Evolutionary conservation across 225 moss, liverwort and hornwort species (phyloP).

Genomic region (Anthoceros angustus): DNA sequence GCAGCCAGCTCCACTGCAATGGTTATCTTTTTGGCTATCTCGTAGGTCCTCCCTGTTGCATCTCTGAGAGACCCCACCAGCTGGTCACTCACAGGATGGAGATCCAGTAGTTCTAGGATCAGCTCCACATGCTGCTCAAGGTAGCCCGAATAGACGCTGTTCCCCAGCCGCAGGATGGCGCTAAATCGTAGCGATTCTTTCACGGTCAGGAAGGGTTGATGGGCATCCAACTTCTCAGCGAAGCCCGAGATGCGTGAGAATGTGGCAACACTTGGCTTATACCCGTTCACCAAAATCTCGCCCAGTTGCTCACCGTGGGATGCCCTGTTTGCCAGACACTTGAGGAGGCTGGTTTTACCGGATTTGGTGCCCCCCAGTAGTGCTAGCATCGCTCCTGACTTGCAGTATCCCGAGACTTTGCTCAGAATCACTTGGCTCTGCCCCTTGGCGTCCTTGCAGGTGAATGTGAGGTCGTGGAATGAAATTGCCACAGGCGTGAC

Average conservation of each 20-base stretch:
- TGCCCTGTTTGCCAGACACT: constrained; percentile 13
- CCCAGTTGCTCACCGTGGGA: constrained; percentile 1
- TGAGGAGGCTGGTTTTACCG: constrained; percentile 11
- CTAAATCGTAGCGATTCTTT: constrained; percentile 19
- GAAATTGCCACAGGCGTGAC: constrained; percentile 16
- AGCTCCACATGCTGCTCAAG: constrained; percentile 9
- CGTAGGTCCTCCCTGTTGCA: constrained; percentile 11
- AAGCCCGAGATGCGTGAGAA: constrained; percentile 12
- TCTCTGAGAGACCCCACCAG: constrained; percentile 16
- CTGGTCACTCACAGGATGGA: constrained; percentile 7
- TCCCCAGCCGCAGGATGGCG: constrained; percentile 14
- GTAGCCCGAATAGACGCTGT: constrained; percentile 6
- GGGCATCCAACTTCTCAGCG: constrained; percentile 18
- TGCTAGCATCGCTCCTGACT: constrained; percentile 17
- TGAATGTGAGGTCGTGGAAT: constrained; percentile 13
- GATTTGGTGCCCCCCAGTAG: constrained; percentile 15
- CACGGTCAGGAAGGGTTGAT: constrained; percentile 21
- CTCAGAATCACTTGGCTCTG: background rate
- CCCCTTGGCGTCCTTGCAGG: background rate
- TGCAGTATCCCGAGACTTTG: constrained; percentile 14
- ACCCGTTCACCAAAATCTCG: constrained; percentile 17
- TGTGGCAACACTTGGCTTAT: constrained; percentile 7
- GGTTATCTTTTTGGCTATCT: constrained; percentile 15
- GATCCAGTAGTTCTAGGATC: constrained; percentile 16
- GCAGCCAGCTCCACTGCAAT: constrained; percentile 15